Evolutionary conservation across 345 rosid species (phyloP).

Genomic region (Angophora floribunda): DNA sequence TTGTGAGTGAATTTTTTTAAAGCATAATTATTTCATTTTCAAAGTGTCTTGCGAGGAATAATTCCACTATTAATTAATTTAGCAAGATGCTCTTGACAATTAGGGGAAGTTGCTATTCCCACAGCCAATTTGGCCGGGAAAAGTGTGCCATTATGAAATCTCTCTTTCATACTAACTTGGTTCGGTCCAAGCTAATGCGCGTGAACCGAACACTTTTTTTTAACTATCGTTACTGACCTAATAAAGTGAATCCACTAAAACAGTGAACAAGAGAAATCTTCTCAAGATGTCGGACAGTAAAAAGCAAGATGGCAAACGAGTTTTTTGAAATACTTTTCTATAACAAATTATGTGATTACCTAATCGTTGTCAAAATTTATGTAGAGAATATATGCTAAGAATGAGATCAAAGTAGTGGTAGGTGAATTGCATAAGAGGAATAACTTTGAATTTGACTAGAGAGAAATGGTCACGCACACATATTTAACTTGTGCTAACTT

Average conservation of each 20-base stretch:
- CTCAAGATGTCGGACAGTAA: neutral
- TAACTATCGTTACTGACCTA: neutral
- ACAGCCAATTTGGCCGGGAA: neutral
- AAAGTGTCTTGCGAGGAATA: neutral
- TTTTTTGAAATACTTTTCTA: neutral
- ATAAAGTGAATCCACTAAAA: neutral
- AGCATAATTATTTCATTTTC: neutral
- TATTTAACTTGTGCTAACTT: no score
- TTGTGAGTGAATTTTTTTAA: neutral
- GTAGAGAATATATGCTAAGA: no score
- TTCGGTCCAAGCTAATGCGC: accelerated
- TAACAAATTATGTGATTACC: neutral
- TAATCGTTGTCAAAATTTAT: neutral
- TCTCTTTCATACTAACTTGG: neutral
- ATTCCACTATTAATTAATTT: neutral
- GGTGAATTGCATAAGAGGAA: no score
- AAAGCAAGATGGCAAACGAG: neutral
- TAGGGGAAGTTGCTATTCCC: neutral
- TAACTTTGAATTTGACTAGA: no score
- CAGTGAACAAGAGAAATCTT: neutral
- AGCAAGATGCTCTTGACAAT: neutral
- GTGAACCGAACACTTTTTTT: neutral
- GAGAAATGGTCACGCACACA: no score
- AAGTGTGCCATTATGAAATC: neutral
- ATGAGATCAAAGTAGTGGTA: neutral